Conservation (phyloP, 768 basidiomycete genomes). For the Leucocoprinus leucothites region DNA sequence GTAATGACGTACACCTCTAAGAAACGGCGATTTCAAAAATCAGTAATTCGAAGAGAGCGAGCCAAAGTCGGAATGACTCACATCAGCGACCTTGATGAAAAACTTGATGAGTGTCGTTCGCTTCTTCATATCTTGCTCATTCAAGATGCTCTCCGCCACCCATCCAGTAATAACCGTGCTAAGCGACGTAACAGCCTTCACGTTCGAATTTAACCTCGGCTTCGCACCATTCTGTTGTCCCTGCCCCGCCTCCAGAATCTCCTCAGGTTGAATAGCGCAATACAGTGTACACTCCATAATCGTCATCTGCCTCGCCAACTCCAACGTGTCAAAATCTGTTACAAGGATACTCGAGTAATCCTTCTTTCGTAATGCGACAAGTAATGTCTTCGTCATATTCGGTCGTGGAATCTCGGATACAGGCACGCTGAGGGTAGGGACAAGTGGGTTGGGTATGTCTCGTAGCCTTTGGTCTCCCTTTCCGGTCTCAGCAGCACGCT, state of each 20-base stretch:
- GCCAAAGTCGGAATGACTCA: slow-evolving; percentile 36
- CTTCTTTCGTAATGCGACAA: slow-evolving; percentile 63
- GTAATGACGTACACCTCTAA: slow-evolving; percentile 81
- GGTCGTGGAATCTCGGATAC: slow-evolving; percentile 81
- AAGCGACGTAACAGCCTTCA: slow-evolving; percentile 81
- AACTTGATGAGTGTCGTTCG: slow-evolving; percentile 78
- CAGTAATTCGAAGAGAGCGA: neutral
- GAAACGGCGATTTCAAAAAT: too few relatives aligned
- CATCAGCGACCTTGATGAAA: slow-evolving; percentile 91
- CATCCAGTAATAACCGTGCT: slow-evolving; percentile 94
- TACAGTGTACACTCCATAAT: slow-evolving; percentile 91
- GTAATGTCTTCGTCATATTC: slow-evolving; percentile 76
- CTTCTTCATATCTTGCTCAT: slow-evolving; percentile 87
- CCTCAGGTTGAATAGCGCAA: slow-evolving; percentile 82
- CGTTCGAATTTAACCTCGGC: slow-evolving; percentile 50
- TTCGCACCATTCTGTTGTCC: slow-evolving; percentile 44
- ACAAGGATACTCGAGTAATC: slow-evolving; percentile 61
- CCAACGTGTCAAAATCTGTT: slow-evolving; percentile 91
- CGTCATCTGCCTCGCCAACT: slow-evolving; percentile 91
- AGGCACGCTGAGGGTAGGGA: slow-evolving; percentile 27
- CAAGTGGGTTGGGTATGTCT: slow-evolving; percentile 43
- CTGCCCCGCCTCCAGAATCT: slow-evolving; percentile 82
- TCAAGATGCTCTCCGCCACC: slow-evolving; percentile 92
- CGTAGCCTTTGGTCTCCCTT: slow-evolving; percentile 41
- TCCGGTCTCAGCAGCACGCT: slow-evolving; percentile 41